These are phyloP conservation scores for Eimeria acervulina DNA, from an alignment of 169 alveolate genomes.

Conservation along the genomic window DNA sequence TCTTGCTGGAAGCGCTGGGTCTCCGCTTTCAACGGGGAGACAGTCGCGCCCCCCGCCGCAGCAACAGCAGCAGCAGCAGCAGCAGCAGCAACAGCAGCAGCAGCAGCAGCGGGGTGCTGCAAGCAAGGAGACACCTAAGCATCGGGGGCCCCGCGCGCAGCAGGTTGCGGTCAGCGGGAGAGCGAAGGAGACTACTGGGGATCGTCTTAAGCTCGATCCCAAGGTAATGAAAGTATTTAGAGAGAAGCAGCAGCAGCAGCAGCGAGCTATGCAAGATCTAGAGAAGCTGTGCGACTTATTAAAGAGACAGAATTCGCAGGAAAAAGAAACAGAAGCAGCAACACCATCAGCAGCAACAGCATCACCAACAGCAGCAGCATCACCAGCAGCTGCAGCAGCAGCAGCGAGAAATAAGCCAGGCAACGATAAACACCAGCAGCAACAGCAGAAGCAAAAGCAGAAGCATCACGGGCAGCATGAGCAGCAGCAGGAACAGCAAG, in stretches of 20 bases:
- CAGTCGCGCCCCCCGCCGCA: not conserved
- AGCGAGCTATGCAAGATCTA: not conserved
- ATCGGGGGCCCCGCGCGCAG: not conserved
- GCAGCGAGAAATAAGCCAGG: no score
- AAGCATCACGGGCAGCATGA: no score
- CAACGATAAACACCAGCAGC: no score
- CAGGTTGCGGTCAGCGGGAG: not conserved
- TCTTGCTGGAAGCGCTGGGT: not conserved
- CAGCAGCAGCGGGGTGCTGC: conserved; percentile 2
- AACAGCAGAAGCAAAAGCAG: no score
- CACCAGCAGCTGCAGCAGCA: no score
- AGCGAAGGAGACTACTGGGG: not conserved
- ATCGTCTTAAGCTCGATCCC: not conserved
- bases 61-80: conserved; percentile 3
- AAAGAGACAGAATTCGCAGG: not conserved
- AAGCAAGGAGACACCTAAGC: not conserved
- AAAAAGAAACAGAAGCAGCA: not conserved
- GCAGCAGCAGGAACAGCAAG: no score
- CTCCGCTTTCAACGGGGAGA: not conserved
- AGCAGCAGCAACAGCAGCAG: conserved; percentile 1
- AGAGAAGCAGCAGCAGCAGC: not conserved
- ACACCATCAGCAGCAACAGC: not conserved
- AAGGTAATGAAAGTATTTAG: not conserved
- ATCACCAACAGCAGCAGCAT: no score
- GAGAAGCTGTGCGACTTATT: not conserved